A percentile compares a stretch with the other conserved stretches of the same genome.
These are phyloP conservation scores for Paspalum notatum DNA, from an alignment of 176 grass and related monocot species.

Conservation along the genomic window DNA sequence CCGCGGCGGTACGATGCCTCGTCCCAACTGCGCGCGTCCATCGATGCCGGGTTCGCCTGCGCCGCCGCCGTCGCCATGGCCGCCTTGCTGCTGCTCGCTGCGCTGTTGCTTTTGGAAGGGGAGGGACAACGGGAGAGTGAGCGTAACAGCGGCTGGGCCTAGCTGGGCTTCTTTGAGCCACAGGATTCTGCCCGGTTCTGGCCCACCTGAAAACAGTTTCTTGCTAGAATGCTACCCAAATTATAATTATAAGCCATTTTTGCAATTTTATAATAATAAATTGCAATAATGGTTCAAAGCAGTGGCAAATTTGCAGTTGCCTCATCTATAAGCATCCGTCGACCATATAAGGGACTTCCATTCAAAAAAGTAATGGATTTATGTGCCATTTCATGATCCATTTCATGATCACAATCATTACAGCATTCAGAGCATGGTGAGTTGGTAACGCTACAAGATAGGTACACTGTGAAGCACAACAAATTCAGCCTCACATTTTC, in stretches of 20 bases:
- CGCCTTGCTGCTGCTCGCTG: neutral
- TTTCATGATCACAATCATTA: neutral
- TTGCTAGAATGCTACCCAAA: too few species aligned
- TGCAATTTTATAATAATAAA: neutral
- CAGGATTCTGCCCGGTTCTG: neutral
- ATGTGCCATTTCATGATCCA: neutral
- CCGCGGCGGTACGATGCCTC: constrained; percentile 63
- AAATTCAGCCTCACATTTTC: neutral
- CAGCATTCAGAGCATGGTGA: neutral
- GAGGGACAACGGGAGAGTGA: neutral
- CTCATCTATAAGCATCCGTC: neutral
- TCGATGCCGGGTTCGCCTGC: neutral
- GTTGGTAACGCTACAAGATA: neutral
- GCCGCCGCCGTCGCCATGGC: constrained; percentile 23
- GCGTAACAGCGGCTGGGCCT: neutral
- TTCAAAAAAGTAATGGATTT: neutral
- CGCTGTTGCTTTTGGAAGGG: neutral
- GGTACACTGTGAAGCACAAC: neutral
- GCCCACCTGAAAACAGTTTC: neutral
- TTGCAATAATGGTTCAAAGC: neutral
- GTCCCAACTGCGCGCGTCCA: constrained; percentile 54
- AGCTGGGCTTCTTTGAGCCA: neutral
- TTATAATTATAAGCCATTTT: neutral
- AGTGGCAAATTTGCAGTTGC: neutral
- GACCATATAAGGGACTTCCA: neutral